Conservation (phyloP, 345 rosid species). For the Eucalyptus coolabah region DNA sequence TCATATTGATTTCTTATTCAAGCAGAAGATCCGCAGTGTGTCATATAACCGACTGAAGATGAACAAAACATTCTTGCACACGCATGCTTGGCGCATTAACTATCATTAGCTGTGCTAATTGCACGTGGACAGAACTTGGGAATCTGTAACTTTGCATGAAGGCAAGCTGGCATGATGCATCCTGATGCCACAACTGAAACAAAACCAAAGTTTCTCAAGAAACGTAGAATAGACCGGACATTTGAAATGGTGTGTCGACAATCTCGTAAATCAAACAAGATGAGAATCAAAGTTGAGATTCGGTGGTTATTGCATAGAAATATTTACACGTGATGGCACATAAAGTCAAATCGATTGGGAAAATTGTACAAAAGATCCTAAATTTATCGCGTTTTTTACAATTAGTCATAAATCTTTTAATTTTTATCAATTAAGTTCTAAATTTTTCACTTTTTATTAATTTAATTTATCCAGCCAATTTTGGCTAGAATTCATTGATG, state of each 20-base stretch:
- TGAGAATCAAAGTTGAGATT: background rate
- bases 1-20: background rate
- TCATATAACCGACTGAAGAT: background rate
- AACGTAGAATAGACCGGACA: background rate
- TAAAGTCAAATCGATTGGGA: background rate
- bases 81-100: background rate
- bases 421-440: too few relatives aligned
- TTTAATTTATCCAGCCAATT: too few relatives aligned
- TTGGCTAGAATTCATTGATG: too few relatives aligned
- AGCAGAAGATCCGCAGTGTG: background rate
- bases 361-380: too few relatives aligned
- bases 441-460: too few relatives aligned
- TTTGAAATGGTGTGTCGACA: background rate
- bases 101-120: background rate
- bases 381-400: rapidly evolving
- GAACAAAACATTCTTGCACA: background rate
- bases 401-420: rapidly evolving
- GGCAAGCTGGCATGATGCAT: background rate
- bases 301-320: background rate
- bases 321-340: background rate
- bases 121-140: background rate
- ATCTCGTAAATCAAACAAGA: background rate
- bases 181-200: background rate
- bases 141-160: background rate
- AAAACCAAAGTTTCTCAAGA: background rate